Evolutionary conservation across 805 yeast genomes (phyloP).

Genomic region (Lipomyces oligophaga): DNA sequence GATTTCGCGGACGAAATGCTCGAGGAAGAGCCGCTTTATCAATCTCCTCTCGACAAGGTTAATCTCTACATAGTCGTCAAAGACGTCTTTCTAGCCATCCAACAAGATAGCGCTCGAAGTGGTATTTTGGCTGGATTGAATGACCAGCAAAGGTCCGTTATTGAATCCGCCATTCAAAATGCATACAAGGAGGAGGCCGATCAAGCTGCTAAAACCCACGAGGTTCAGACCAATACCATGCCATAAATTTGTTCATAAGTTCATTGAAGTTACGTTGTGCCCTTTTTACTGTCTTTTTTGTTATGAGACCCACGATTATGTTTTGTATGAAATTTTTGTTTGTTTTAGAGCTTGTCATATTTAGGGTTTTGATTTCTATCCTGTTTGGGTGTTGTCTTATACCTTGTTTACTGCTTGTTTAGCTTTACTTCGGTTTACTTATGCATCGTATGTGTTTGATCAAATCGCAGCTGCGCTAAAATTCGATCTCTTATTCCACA

Average conservation of each 20-base stretch:
- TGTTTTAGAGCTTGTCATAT: no score
- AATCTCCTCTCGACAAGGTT: slow-evolving; percentile 71
- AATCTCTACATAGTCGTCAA: slow-evolving; percentile 69
- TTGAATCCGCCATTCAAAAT: slow-evolving; percentile 19
- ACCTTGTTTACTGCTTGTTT: no score
- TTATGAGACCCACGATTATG: no score
- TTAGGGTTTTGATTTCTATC: no score
- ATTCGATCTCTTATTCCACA: no score
- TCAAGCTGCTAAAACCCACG: slow-evolving; percentile 3
- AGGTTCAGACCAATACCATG: no score
- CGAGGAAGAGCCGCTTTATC: slow-evolving; percentile 76
- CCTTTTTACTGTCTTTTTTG: not conserved
- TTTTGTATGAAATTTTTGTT: no score
- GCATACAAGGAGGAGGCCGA: slow-evolving; percentile 21
- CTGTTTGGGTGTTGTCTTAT: no score
- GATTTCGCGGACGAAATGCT: slow-evolving; percentile 41
- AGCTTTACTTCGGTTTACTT: no score
- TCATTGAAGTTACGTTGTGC: not conserved
- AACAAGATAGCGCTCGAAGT: slow-evolving; percentile 14
- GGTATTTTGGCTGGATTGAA: slow-evolving; percentile 13
- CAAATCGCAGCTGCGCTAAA: no score
- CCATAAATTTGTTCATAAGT: not conserved
- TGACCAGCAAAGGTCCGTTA: slow-evolving; percentile 10
- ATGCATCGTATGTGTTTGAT: no score
- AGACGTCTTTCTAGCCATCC: slow-evolving; percentile 42